phyloP scores from a whole-genome alignment of 768 basidiomycete genomes.

The Amanita polypyramis region DNA sequence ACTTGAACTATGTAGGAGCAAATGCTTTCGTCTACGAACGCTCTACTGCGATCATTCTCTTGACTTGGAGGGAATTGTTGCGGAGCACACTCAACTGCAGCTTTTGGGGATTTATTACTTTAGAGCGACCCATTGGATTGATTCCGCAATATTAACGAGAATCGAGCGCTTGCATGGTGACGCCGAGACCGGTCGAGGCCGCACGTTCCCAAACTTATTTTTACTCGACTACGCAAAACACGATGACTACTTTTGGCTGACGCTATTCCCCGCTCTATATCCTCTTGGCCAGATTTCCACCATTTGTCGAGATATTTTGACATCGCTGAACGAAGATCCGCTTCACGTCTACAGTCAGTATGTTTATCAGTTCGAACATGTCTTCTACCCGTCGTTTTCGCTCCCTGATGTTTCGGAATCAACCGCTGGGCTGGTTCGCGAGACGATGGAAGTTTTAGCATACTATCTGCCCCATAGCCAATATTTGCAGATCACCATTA shows the following conservation, averaged over 20 bases:
- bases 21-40: not conserved
- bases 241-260: not conserved
- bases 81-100: not conserved
- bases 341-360: not conserved
- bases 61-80: not conserved
- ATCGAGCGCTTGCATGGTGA: not conserved
- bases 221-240: not conserved
- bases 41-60: not conserved
- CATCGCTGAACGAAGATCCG: not conserved
- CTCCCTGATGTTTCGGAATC: not conserved
- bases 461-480: no score
- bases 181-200: not conserved
- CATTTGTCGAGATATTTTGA: not conserved
- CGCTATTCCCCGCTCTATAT: not conserved
- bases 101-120: not conserved
- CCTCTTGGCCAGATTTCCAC: not conserved
- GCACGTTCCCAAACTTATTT: not conserved
- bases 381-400: not conserved
- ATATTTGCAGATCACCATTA: no score
- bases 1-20: no score
- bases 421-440: not conserved
- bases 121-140: no score
- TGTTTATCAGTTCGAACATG: no score
- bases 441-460: not conserved
- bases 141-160: not conserved